Evolutionary conservation across 2,329 filamentous ascomycete genomes (phyloP).

Genomic region (Orbilia javanica): DNA sequence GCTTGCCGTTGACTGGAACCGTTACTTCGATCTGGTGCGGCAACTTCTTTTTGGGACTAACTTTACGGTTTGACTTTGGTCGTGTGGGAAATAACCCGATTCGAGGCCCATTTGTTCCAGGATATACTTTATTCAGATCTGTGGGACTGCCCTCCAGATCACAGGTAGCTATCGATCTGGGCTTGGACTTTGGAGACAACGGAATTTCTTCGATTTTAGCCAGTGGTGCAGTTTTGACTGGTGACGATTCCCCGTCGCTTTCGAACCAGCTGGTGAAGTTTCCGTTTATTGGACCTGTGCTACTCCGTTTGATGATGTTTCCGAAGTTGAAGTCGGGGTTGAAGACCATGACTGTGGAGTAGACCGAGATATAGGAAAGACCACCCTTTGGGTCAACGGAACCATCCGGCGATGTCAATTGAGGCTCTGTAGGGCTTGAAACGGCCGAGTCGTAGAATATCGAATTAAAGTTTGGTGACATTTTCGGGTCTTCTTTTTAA

Average conservation of each 20-base stretch:
- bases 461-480: slow-evolving; percentile 38
- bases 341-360: slow-evolving; percentile 50
- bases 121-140: slow-evolving; percentile 10
- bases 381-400: slow-evolving; percentile 13
- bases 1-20: neutral
- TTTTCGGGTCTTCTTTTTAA: slow-evolving; percentile 13
- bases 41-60: slow-evolving; percentile 20
- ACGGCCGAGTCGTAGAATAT: slow-evolving; percentile 35
- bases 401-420: slow-evolving; percentile 13
- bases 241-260: slow-evolving; percentile 44
- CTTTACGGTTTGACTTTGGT: slow-evolving; percentile 38
- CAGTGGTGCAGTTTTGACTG: neutral
- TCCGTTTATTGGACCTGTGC: slow-evolving; percentile 1
- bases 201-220: slow-evolving; percentile 30
- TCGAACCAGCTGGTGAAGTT: slow-evolving; percentile 46
- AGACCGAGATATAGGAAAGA: slow-evolving; percentile 37
- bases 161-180: neutral
- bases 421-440: slow-evolving; percentile 22
- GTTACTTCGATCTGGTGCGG: neutral
- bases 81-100: neutral
- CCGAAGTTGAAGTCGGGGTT: slow-evolving; percentile 51
- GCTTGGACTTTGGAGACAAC: slow-evolving; percentile 23
- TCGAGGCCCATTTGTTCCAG: slow-evolving; percentile 6
- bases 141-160: neutral
- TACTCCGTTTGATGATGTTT: slow-evolving; percentile 13